A percentile compares a stretch with the other conserved stretches of the same genome.
Conservation (phyloP, 352 stramenopile genomes). For the Globisporangium middletonii region DNA sequence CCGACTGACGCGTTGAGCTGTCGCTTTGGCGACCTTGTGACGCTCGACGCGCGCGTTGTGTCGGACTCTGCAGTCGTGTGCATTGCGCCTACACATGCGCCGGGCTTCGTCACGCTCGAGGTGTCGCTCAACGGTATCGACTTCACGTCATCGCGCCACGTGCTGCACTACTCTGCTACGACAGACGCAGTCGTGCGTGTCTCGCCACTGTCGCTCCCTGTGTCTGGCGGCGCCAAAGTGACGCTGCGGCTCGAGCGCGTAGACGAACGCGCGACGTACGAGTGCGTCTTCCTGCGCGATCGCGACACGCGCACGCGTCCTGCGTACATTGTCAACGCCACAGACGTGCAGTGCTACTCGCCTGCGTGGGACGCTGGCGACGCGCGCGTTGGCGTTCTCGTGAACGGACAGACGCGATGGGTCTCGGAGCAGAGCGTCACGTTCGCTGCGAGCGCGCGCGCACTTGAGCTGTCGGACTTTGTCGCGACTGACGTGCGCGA, state of each 20-base stretch:
- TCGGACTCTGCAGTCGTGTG: conserved; percentile 26
- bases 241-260: conserved; percentile 16
- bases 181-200: conserved; percentile 15
- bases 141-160: conserved; percentile 21
- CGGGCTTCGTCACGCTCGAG: conserved; percentile 27
- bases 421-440: conserved; percentile 14
- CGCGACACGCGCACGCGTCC: conserved; percentile 11
- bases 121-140: conserved; percentile 46
- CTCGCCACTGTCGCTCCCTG: conserved; percentile 18
- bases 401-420: conserved; percentile 16
- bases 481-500: background rate
- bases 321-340: conserved; percentile 20
- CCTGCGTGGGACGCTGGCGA: conserved; percentile 23
- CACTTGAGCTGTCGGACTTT: background rate
- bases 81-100: conserved; percentile 13
- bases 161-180: conserved; percentile 31
- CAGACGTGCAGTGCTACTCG: conserved; percentile 20
- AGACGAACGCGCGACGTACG: conserved; percentile 6
- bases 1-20: conserved; percentile 19
- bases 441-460: conserved; percentile 17
- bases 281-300: conserved; percentile 30
- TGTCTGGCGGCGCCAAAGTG: conserved; percentile 23
- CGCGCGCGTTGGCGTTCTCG: conserved; percentile 19
- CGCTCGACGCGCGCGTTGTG: conserved; percentile 14
- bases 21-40: conserved; percentile 24